Evolutionary conservation across 2,329 filamentous ascomycete species (phyloP), one percentile per base, ranked within the genome.

Genomic region (Paraphoma chrysanthemicola): DNA sequence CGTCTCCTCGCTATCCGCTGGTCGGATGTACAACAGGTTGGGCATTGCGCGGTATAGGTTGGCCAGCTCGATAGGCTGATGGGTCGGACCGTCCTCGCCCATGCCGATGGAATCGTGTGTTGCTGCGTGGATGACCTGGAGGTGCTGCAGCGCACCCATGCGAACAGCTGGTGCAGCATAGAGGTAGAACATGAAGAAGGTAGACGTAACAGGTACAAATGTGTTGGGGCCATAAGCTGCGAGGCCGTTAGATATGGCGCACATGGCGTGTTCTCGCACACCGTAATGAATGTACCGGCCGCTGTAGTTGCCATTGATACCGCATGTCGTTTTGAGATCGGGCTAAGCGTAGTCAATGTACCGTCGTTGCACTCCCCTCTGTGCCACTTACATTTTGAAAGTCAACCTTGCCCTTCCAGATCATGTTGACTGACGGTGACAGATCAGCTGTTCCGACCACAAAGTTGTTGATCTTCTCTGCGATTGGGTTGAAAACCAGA

Each of bases 401-500:
- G n/a, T n/a, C n/a, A n/a, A n/a, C n/a, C n/a, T n/a, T n/a, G n/a
- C n/a, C n/a, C n/a, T n/a, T n/a, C 79, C 82, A 86, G n/a, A 78
- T 80, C 79, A 87, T 83, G 63, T 72, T 73, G 14, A 68, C 59
- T 0, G 62, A 61, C 82, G 88, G 80, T 83, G 70, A 89, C 74
- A 66, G 76, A 75, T 87, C 89, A 38, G 59, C 51, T 7, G 57
- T 66, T 83, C 91, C 80, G 85, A 96, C 92, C 80, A 95, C 89
- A 90, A 98, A 98, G 70, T 83, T 83, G 86, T 97, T 97, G 69
- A 97, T 80, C 79, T 97, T 92, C 73, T 97, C 90, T 60, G 83
- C 81, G 1, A 86, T 67, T 0, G 82, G 81, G 55, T 85, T 84
- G 55, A 79, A 79, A 1, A 81, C 77, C 1, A 83, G 65, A 0